Base-by-base conservation (phyloP, 495 filamentous ascomycete genomes). In the Penicillium paxilli region DNA sequence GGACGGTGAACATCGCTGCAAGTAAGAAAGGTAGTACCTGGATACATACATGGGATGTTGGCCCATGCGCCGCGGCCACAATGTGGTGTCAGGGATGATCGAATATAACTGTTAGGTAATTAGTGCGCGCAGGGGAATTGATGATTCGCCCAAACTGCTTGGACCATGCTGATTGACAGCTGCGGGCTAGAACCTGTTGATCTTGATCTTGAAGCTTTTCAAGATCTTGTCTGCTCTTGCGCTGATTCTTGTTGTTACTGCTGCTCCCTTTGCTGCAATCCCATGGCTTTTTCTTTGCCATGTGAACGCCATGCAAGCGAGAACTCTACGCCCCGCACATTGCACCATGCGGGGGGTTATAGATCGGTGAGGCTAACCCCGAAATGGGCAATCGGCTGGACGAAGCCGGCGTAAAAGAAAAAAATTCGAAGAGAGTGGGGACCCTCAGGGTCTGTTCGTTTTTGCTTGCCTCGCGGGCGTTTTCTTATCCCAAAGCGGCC, bases 61-160 rank as follows among this genome's bases (percentile, higher is more conserved):
- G 25, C 38, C 50, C 14, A 35, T 42, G 49, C 26, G 50, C 50
- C n/a, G 24, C 35, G 49, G 44, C 12, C 21, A 42, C 9, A 20
- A 23, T 23, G 40, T 26, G 47, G 38, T 41, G 54, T 44, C 45
- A 46, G 17, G 47, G 32, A 22, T 16, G 24, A 16, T 23, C 24
- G 44, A 55, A 40, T 3, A 23, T 14, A 12, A 49, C 55, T 62
- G 59, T 75, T 75, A 75, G 64, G 70, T 75, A 73, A 75, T 75
- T 58, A 54, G 63, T 66, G 65, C 45, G 52, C 37, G 32, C 48
- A 52, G 44, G 47, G 20, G 24, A 33, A 40, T 44, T 57, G 49
- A 44, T 62, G 52, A 74, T 74, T 75, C 66, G 72, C 47, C 47
- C 48, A 32, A 47, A 17, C 28, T 23, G 10, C 12, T n/a, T 28